Percentiles rank a stretch among this genome's conserved stretches.
These are phyloP conservation scores for Fusarium nurragi DNA, from an alignment of 2,329 filamentous ascomycete species.

Conservation along the genomic window DNA sequence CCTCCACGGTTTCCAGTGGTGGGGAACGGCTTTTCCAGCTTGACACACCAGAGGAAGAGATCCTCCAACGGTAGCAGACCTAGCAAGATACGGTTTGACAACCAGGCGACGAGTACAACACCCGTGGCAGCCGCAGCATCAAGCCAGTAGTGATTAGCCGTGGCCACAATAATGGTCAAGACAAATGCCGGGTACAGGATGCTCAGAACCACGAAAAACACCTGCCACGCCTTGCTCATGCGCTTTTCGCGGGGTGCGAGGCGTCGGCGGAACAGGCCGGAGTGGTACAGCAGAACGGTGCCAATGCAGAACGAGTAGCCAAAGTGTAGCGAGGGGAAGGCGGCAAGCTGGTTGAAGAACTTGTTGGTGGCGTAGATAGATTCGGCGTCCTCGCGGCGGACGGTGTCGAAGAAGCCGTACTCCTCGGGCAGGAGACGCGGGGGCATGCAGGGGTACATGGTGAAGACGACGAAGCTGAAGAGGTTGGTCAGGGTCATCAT, in stretches of 20 bases:
- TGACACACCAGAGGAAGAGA: conserved; percentile 68
- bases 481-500: conserved; percentile 64
- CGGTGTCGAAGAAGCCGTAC: conserved; percentile 67
- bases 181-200: conserved; percentile 63
- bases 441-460: conserved; percentile 66
- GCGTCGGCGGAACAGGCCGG: conserved; percentile 55
- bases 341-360: conserved; percentile 66
- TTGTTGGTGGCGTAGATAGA: conserved; percentile 72
- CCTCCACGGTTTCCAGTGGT: conserved; percentile 51
- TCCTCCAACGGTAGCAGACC: conserved; percentile 72
- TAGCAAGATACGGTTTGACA: conserved; percentile 60
- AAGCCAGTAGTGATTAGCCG: conserved; percentile 71
- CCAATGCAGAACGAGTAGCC: conserved; percentile 65
- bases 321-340: conserved; percentile 67
- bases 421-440: conserved; percentile 64
- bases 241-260: conserved; percentile 44
- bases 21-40: conserved; percentile 71
- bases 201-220: conserved; percentile 51
- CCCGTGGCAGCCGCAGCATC: conserved; percentile 71
- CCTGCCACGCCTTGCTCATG: conserved; percentile 43
- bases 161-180: conserved; percentile 66
- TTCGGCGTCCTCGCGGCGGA: conserved; percentile 56
- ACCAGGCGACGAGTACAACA: conserved; percentile 69
- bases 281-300: conserved; percentile 63
- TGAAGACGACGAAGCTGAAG: conserved; percentile 64